phyloP scores from a whole-genome alignment of 179 eudicot genomes.

The Vitellaria paradoxa region DNA sequence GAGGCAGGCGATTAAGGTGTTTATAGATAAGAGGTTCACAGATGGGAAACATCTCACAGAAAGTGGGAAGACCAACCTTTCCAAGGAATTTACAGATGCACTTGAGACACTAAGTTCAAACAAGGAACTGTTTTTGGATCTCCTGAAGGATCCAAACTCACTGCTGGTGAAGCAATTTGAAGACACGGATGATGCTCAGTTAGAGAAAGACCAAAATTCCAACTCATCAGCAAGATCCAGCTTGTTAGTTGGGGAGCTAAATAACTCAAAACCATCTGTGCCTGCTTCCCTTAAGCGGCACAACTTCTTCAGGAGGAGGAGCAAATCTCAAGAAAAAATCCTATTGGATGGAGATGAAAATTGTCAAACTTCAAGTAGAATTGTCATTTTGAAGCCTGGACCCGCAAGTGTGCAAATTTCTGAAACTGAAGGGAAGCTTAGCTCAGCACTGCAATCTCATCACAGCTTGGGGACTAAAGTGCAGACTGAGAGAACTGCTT shows the following conservation, averaged over 20 bases:
- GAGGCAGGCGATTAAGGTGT: conserved; percentile 52
- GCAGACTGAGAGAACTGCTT: conserved; percentile 39
- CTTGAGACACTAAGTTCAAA: conserved; percentile 58
- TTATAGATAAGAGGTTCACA: conserved; percentile 46
- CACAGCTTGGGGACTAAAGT: conserved; percentile 25
- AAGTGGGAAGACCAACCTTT: conserved; percentile 33
- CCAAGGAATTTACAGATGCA: conserved; percentile 53
- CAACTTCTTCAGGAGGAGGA: conserved; percentile 60
- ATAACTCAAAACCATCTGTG: conserved; percentile 15
- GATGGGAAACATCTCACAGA: conserved; percentile 32
- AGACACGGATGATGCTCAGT: conserved; percentile 39
- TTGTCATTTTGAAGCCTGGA: conserved; percentile 60
- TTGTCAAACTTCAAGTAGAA: conserved; percentile 37
- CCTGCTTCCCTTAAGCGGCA: conserved; percentile 27
- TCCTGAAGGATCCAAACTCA: conserved; percentile 65
- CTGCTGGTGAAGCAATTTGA: conserved; percentile 50
- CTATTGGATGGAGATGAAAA: conserved; percentile 33
- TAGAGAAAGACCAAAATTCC: conserved; percentile 34
- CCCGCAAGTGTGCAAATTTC: conserved; percentile 24
- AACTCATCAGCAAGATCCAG: conserved; percentile 26
- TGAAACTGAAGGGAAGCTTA: conserved; percentile 15
- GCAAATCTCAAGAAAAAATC: conserved; percentile 53
- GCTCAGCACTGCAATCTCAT: conserved; percentile 33
- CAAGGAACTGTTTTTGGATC: conserved; percentile 59
- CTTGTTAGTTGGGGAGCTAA: conserved; percentile 29